Percentiles rank a stretch among this genome's conserved stretches.
phyloP scores from a whole-genome alignment of 2,329 filamentous ascomycete genomes.

The Xylariaceae sp. region DNA sequence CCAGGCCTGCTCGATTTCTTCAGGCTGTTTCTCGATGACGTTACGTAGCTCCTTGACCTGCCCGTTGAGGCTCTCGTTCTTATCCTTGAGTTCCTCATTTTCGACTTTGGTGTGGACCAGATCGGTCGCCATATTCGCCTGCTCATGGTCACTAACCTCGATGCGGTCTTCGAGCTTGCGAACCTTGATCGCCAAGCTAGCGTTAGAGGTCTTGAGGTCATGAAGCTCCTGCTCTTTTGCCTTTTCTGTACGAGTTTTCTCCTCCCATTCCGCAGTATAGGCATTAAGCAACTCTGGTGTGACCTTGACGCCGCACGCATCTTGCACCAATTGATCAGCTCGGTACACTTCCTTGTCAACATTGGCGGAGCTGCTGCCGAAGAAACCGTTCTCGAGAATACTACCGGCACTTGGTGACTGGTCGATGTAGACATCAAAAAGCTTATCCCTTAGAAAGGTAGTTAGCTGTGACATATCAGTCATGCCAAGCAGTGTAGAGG shows the following conservation, averaged over 20 bases:
- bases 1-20: constrained; percentile 78
- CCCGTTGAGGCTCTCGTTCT: constrained; percentile 81
- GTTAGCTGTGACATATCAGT: constrained; percentile 89
- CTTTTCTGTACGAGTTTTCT: constrained; percentile 76
- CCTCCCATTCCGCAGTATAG: constrained; percentile 88
- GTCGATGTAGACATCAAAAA: constrained; percentile 98
- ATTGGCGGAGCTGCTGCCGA: constrained; percentile 83
- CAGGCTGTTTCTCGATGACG: constrained; percentile 85
- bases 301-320: constrained; percentile 84
- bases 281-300: constrained; percentile 75
- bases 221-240: constrained; percentile 81
- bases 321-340: constrained; percentile 86
- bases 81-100: constrained; percentile 82
- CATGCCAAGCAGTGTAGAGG: constrained; percentile 70
- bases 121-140: constrained; percentile 85
- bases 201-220: constrained; percentile 61
- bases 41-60: constrained; percentile 81
- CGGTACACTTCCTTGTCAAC: constrained; percentile 94
- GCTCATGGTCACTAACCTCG: constrained; percentile 83
- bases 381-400: constrained; percentile 94
- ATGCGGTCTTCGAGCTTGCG: constrained; percentile 82
- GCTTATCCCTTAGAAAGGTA: constrained; percentile 83
- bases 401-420: constrained; percentile 87
- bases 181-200: constrained; percentile 68
- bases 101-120: constrained; percentile 89